Conservation (phyloP, 2,329 filamentous ascomycete genomes). For the Neonectria magnoliae region DNA sequence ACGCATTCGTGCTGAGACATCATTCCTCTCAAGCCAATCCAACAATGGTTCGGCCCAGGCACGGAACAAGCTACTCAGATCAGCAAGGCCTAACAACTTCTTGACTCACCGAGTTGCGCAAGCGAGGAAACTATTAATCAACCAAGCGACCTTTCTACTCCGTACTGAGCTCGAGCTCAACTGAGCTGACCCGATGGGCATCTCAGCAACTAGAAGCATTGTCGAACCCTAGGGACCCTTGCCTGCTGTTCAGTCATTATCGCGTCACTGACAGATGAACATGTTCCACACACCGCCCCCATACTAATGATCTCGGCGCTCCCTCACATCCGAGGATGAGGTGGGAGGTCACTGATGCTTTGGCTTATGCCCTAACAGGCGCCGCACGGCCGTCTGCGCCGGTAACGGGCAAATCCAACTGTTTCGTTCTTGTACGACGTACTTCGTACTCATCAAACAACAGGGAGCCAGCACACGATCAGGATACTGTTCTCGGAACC, state of each 20-base stretch:
- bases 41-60: neutral
- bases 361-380: slow-evolving; percentile 4
- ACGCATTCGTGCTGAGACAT: neutral
- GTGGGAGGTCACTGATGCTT: neutral
- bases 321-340: slow-evolving; percentile 14
- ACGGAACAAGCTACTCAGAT: neutral
- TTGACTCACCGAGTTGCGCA: neutral
- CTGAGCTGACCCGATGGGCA: neutral
- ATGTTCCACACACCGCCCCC: slow-evolving; percentile 24
- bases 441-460: neutral
- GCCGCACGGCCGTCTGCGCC: neutral
- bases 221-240: slow-evolving; percentile 14
- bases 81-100: neutral
- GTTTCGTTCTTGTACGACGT: slow-evolving; percentile 6
- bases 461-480: slow-evolving; percentile 13
- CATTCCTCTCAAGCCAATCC: neutral
- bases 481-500: slow-evolving; percentile 16
- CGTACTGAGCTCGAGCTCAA: neutral
- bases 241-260: slow-evolving; percentile 21
- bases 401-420: neutral
- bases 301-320: slow-evolving; percentile 19
- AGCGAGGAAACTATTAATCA: neutral
- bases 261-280: slow-evolving; percentile 25
- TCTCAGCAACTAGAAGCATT: slow-evolving; percentile 10
- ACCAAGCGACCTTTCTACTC: neutral